Conservation (phyloP, 2,329 filamentous ascomycete genomes). For the Alternaria gansuensis region DNA sequence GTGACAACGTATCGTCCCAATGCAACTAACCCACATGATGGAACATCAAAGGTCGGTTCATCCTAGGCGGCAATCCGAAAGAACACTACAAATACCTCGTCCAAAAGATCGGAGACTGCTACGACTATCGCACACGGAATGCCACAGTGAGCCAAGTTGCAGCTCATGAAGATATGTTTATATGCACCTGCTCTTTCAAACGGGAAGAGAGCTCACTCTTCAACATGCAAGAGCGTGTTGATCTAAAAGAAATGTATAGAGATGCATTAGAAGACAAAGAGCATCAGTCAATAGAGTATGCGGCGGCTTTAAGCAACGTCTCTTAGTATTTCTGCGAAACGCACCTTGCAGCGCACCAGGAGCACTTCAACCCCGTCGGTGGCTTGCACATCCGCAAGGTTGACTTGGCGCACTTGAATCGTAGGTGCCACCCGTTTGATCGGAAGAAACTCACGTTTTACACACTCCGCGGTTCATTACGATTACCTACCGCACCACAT, state of each 20-base stretch:
- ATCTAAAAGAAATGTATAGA: conserved; percentile 50
- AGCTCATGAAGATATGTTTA: conserved; percentile 60
- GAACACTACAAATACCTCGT: conserved; percentile 63
- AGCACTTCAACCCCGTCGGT: conserved; percentile 54
- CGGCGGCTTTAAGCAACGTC: conserved; percentile 31
- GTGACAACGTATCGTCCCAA: background rate
- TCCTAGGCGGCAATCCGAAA: conserved; percentile 57
- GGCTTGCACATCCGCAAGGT: conserved; percentile 62
- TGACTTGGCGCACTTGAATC: conserved; percentile 62
- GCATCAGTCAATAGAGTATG: conserved; percentile 42
- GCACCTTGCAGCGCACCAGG: conserved; percentile 43
- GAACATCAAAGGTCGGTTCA: conserved; percentile 64
- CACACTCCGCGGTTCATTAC: conserved; percentile 48
- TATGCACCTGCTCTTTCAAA: conserved; percentile 63
- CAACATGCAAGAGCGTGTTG: conserved; percentile 48
- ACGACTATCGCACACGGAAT: conserved; percentile 61
- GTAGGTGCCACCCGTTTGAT: conserved; percentile 47
- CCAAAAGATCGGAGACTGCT: conserved; percentile 61
- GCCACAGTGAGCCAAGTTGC: conserved; percentile 62
- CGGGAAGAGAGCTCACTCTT: conserved; percentile 50
- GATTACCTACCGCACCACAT: conserved; percentile 37
- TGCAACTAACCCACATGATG: conserved; percentile 27
- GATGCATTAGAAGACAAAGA: conserved; percentile 47
- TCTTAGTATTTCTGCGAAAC: conserved; percentile 38
- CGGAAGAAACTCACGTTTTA: conserved; percentile 47